These are phyloP conservation scores for Vairimorpha apis DNA, from an alignment of 371 early-diverging fungal species.

Conservation along the genomic window DNA sequence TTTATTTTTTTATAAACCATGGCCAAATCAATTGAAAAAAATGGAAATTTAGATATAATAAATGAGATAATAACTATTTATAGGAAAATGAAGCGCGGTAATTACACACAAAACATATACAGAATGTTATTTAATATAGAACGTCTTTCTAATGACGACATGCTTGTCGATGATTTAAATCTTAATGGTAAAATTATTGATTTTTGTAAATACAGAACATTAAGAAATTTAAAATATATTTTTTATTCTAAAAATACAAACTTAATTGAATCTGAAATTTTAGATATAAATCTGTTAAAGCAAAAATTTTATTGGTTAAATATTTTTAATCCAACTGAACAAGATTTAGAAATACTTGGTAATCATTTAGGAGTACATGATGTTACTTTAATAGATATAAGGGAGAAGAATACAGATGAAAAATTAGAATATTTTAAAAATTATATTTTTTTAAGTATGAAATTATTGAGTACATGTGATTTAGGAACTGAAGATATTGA, in stretches of 20 bases:
- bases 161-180: background rate
- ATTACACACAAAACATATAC: conserved; percentile 42
- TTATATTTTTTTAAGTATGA: conserved; percentile 59
- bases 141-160: background rate
- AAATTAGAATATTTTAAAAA: conserved; percentile 61
- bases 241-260: conserved; percentile 51
- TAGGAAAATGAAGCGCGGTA: conserved; percentile 58
- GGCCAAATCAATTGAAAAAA: background rate
- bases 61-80: conserved; percentile 60
- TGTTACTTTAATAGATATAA: conserved; percentile 54
- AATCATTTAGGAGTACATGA: conserved; percentile 53
- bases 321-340: conserved; percentile 58
- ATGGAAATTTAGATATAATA: conserved; percentile 23
- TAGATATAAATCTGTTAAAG: conserved; percentile 18
- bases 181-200: background rate
- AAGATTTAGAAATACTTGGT: conserved; percentile 47
- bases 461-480: conserved; percentile 35
- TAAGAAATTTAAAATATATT: conserved; percentile 45
- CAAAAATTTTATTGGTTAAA: conserved; percentile 58
- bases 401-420: conserved; percentile 60
- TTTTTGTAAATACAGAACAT: background rate
- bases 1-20: background rate
- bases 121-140: conserved; percentile 29
- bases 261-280: conserved; percentile 45
- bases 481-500: conserved; percentile 50